A percentile compares a stretch with the other conserved stretches of the same genome.
phyloP scores from a whole-genome alignment of 164 flowering plant genomes.

The Kalanchoe fedtschenkoi region DNA sequence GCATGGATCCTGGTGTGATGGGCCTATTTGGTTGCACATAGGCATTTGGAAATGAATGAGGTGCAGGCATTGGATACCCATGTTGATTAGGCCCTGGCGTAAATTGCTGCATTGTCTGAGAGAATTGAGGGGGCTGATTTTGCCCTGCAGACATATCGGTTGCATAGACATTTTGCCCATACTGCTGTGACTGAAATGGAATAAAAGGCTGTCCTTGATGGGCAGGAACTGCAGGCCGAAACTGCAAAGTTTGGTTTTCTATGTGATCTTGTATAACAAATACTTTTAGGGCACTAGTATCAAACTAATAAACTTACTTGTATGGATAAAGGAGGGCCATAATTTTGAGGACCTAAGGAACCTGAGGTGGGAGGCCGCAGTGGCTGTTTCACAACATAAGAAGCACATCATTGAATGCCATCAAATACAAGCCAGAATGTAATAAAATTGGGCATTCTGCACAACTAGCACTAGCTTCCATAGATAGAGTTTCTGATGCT shows the following conservation, averaged over 20 bases:
- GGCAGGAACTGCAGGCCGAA: constrained; percentile 46
- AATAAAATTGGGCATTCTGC: background rate
- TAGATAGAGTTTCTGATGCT: background rate
- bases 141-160: constrained; percentile 37
- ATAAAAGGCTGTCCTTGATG: constrained; percentile 55
- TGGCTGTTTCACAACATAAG: constrained; percentile 23
- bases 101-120: constrained; percentile 69
- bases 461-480: background rate
- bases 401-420: background rate
- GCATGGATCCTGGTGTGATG: constrained; percentile 33
- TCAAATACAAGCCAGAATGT: background rate
- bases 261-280: background rate
- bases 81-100: constrained; percentile 51
- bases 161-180: constrained; percentile 40
- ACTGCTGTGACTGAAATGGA: constrained; percentile 47
- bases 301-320: constrained; percentile 31
- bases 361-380: constrained; percentile 48
- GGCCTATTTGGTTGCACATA: constrained; percentile 46
- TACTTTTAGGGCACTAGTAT: background rate
- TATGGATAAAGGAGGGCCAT: constrained; percentile 42
- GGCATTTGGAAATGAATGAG: constrained; percentile 47
- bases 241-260: constrained; percentile 30
- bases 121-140: constrained; percentile 46
- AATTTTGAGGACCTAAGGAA: constrained; percentile 45
- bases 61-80: constrained; percentile 38